A percentile compares a stretch with the other conserved stretches of the same genome.
phyloP scores from a whole-genome alignment of 2,329 filamentous ascomycete species.

The Cladorrhinum sp. region DNA sequence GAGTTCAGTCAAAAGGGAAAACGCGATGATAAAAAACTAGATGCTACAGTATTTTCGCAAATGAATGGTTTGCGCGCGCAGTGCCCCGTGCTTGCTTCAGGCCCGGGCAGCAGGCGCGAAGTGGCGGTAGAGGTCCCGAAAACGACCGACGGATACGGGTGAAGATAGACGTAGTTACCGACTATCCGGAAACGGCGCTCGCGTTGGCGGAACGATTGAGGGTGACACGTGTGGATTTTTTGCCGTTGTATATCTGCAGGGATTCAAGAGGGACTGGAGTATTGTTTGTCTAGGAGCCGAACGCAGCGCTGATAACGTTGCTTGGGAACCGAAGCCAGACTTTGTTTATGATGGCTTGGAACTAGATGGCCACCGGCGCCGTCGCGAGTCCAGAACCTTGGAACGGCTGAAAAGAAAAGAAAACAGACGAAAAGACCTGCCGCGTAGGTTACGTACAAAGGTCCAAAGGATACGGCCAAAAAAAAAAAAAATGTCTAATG shows the following conservation, averaged over 20 bases:
- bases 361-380: background rate
- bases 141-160: background rate
- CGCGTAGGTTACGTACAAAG: background rate
- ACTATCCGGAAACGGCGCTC: constrained; percentile 21
- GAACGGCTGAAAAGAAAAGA: background rate
- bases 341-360: background rate
- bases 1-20: background rate
- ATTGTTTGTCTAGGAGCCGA: background rate
- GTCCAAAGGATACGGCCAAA: background rate
- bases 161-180: background rate
- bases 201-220: background rate
- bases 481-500: background rate
- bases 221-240: background rate
- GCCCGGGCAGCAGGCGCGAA: background rate
- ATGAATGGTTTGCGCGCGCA: background rate
- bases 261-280: background rate
- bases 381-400: background rate
- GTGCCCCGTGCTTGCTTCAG: too few species aligned
- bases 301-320: background rate
- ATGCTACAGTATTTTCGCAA: background rate
- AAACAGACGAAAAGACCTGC: too few species aligned
- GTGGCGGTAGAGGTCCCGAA: background rate
- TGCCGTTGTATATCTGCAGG: background rate
- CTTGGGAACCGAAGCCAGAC: background rate
- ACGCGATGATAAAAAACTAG: background rate